Evolutionary conservation across 176 grass and related monocot species (phyloP).

Genomic region (Elaeis guineensis): DNA sequence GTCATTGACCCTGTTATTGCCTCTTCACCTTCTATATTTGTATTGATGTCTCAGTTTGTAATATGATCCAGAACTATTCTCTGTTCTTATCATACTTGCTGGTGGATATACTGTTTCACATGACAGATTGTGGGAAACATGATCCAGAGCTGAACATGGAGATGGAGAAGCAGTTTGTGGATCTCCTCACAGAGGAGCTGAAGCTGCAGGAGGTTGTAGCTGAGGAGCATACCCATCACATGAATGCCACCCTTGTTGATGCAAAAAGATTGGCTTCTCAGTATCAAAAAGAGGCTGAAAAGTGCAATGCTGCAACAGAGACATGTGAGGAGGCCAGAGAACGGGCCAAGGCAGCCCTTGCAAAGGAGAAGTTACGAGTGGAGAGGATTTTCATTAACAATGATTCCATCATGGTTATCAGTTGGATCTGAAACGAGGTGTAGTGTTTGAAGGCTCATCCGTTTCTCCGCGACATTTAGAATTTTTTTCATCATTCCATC

Average conservation of each 20-base stretch:
- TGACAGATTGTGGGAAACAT: conserved; percentile 77
- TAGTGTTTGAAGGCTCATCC: too few relatives aligned
- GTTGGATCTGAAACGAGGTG: too few relatives aligned
- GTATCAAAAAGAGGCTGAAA: conserved; percentile 77
- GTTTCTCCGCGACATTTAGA: too few relatives aligned
- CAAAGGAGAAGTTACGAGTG: conserved; percentile 77
- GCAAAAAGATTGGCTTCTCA: conserved; percentile 77
- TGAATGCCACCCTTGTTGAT: conserved; percentile 66
- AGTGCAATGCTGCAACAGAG: conserved; percentile 89
- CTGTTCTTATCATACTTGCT: conserved; percentile 13
- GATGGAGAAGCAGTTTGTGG: conserved; percentile 71
- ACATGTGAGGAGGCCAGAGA: conserved; percentile 85
- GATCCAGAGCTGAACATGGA: conserved; percentile 78
- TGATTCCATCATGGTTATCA: too few relatives aligned
- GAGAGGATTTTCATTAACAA: too few relatives aligned
- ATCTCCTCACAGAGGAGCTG: conserved; percentile 88
- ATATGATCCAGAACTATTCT: too few relatives aligned
- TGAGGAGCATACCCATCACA: conserved; percentile 80
- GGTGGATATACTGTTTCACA: neutral
- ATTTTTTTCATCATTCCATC: too few relatives aligned
- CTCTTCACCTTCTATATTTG: neutral
- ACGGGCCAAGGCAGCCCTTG: conserved; percentile 39
- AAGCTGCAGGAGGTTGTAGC: conserved; percentile 81
- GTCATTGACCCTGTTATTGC: neutral
- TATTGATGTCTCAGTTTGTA: neutral